A percentile compares a stretch with the other conserved stretches of the same genome.
Evolutionary conservation across 805 yeast genomes (phyloP).

Genomic region (Nakazawaea wickerhamii): DNA sequence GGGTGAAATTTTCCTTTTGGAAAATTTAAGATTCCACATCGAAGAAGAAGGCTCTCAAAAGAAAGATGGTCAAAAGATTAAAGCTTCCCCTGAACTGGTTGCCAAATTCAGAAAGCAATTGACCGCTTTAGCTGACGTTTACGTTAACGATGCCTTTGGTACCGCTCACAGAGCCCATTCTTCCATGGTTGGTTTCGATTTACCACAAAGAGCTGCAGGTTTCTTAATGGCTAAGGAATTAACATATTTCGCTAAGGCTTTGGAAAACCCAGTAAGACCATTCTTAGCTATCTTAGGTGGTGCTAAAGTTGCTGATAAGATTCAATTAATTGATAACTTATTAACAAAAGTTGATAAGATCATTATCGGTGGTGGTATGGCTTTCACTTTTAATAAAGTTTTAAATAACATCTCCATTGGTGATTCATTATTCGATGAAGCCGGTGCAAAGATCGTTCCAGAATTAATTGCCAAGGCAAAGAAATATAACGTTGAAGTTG

Average conservation of each 20-base stretch:
- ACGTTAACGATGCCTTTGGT: conserved; percentile 97
- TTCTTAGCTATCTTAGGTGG: conserved; percentile 99
- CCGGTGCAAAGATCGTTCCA: conserved; percentile 94
- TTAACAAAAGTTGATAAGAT: conserved; percentile 92
- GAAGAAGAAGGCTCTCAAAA: conserved; percentile 95
- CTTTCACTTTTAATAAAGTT: conserved; percentile 97
- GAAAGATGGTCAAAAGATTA: conserved; percentile 88
- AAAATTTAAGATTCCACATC: conserved; percentile 97
- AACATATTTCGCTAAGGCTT: conserved; percentile 95
- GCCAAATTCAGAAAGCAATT: conserved; percentile 83
- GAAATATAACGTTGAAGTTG: conserved; percentile 89
- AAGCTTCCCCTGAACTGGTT: conserved; percentile 84
- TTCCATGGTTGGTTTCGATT: conserved; percentile 96
- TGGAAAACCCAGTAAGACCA: conserved; percentile 97
- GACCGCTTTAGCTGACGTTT: conserved; percentile 92
- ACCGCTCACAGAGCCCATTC: conserved; percentile 99
- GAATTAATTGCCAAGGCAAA: conserved; percentile 92
- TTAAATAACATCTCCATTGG: conserved; percentile 83
- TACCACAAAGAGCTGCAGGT: conserved; percentile 97
- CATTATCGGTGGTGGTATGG: conserved; percentile 99
- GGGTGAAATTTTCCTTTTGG: conserved; percentile 86
- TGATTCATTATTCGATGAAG: conserved; percentile 85
- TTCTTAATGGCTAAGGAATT: conserved; percentile 98
- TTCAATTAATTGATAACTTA: conserved; percentile 94
- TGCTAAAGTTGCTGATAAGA: conserved; percentile 98